Conservation (phyloP, 2,329 filamentous ascomycete species). For the Pleoardoris graminearum region DNA sequence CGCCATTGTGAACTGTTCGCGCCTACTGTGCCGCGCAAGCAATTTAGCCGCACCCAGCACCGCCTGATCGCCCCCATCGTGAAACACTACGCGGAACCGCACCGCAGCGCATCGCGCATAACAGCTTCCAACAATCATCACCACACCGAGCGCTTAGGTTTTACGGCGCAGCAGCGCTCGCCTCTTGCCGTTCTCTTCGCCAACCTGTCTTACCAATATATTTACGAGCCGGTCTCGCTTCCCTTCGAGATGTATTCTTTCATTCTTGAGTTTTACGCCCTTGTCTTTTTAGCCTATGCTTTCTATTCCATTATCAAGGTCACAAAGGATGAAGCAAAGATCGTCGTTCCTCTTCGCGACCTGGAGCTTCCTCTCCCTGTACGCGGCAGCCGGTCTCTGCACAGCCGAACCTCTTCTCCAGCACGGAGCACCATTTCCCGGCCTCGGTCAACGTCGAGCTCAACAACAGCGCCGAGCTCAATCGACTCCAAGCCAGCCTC, state of each 20-base stretch:
- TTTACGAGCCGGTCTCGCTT: conserved; percentile 7
- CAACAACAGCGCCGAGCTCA: conserved; percentile 2
- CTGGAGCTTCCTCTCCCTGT: conserved; percentile 9
- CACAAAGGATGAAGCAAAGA: conserved; percentile 9
- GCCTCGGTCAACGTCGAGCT: conserved; percentile 3
- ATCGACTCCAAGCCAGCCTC: conserved; percentile 2
- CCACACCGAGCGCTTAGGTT: conserved; percentile 2
- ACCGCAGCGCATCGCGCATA: conserved; percentile 6
- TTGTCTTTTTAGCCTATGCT: conserved; percentile 11
- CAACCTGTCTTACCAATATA: background rate
- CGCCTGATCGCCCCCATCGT: conserved; percentile 5
- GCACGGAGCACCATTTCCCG: conserved; percentile 1
- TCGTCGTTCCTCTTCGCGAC: conserved; percentile 9
- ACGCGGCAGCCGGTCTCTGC: conserved; percentile 9
- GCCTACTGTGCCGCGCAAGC: conserved; percentile 1
- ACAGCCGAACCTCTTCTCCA: conserved; percentile 5
- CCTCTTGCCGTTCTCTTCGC: background rate
- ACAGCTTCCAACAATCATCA: conserved; percentile 4
- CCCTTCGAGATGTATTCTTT: conserved; percentile 1
- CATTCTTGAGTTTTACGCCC: conserved; percentile 11
- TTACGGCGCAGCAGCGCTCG: conserved; percentile 5
- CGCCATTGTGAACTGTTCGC: background rate
- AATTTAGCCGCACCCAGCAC: background rate
- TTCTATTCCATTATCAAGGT: conserved; percentile 10
- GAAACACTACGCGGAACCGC: conserved; percentile 6